A percentile compares a stretch with the other conserved stretches of the same genome.
Conservation (phyloP, 208 protist genomes). For the Kentomonas sorsogonicus region DNA sequence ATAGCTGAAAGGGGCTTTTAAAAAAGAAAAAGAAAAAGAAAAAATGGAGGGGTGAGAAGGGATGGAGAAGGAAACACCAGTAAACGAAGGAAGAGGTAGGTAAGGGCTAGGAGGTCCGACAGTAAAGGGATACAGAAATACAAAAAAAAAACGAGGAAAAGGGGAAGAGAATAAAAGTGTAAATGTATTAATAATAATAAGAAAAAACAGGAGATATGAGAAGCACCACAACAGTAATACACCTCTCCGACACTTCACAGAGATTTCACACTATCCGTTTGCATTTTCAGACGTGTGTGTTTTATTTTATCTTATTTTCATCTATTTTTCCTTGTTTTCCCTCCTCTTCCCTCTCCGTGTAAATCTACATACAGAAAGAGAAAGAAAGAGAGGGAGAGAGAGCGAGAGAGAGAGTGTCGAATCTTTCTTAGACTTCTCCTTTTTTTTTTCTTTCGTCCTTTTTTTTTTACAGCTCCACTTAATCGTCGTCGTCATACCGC, state of each 20-base stretch:
- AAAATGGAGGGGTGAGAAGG: conserved; percentile 1
- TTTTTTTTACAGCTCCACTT: too few relatives aligned
- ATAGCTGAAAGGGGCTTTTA: too few relatives aligned
- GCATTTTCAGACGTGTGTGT: too few relatives aligned
- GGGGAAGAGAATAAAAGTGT: background rate
- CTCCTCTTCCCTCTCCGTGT: too few relatives aligned
- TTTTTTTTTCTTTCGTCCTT: background rate
- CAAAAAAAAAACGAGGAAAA: conserved; percentile 6
- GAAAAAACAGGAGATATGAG: too few relatives aligned
- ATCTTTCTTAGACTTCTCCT: background rate
- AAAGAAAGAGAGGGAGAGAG: background rate
- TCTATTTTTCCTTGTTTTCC: too few relatives aligned
- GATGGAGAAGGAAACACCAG: background rate
- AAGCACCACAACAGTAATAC: conserved; percentile 3
- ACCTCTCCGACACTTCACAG: conserved; percentile 3
- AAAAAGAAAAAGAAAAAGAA: conserved; percentile 6
- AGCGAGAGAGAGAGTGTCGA: conserved; percentile 3
- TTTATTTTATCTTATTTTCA: too few relatives aligned
- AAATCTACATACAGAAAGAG: conserved; percentile 7
- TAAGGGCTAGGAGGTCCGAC: background rate
- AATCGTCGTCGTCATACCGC: too few relatives aligned
- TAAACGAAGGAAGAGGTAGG: background rate
- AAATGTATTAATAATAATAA: conserved; percentile 14
- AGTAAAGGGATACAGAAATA: background rate
- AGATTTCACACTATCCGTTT: too few relatives aligned